Conservation (phyloP, 805 yeast species). For the Kluyveromyces siamensis region DNA sequence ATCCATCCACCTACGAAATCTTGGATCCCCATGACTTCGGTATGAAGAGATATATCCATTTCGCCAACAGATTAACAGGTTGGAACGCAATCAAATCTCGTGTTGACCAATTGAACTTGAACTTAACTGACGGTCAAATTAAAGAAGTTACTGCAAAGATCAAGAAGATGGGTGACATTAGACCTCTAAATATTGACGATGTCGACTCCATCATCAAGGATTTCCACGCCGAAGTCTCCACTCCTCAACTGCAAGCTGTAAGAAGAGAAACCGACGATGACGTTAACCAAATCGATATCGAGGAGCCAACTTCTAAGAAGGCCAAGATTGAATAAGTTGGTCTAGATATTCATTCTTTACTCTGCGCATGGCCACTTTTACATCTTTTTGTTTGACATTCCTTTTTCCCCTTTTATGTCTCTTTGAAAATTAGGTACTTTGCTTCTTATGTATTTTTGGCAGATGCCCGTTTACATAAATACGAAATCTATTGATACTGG, state of each 20-base stretch:
- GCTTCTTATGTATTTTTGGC: not conserved
- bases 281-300: slow-evolving; percentile 14
- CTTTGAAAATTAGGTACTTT: not conserved
- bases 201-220: slow-evolving; percentile 95
- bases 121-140: slow-evolving; percentile 83
- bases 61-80: slow-evolving; percentile 95
- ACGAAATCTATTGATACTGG: not conserved
- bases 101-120: slow-evolving; percentile 91
- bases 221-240: slow-evolving; percentile 67
- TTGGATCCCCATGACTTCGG: slow-evolving; percentile 93
- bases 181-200: slow-evolving; percentile 91
- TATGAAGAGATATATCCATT: slow-evolving; percentile 90
- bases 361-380: slow-evolving; percentile 4
- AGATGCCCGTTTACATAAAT: not conserved
- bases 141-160: slow-evolving; percentile 93
- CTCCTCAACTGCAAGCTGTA: slow-evolving; percentile 38
- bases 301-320: slow-evolving; percentile 27
- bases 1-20: slow-evolving; percentile 98
- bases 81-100: slow-evolving; percentile 99
- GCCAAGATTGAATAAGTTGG: slow-evolving; percentile 11
- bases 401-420: slow-evolving; percentile 13
- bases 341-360: slow-evolving; percentile 2
- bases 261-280: slow-evolving; percentile 14
- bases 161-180: slow-evolving; percentile 88
- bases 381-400: slow-evolving; percentile 31